These are phyloP conservation scores for Piper longum DNA, from an alignment of 164 flowering plant species.

Conservation along the genomic window DNA sequence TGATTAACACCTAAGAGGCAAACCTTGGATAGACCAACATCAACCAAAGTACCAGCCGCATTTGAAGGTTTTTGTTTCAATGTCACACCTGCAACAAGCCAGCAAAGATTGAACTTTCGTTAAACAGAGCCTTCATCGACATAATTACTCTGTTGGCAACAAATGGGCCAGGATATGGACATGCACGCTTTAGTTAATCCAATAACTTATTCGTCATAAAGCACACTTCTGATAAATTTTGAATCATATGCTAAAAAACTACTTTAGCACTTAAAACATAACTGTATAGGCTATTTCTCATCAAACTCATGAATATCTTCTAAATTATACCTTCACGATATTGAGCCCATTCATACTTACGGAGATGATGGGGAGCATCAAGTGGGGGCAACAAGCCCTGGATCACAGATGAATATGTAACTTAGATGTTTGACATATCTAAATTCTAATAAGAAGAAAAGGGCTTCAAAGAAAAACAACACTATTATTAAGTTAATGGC, in stretches of 20 bases:
- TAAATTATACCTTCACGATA: constrained; percentile 68
- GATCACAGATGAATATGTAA: constrained; percentile 7
- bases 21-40: constrained; percentile 89
- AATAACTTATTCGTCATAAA: background rate
- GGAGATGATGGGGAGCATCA: constrained; percentile 97
- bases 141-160: too few species aligned
- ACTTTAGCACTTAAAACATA: too few species aligned
- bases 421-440: background rate
- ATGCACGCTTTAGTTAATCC: background rate
- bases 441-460: background rate
- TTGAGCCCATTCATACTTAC: constrained; percentile 93
- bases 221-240: background rate
- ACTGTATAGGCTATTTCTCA: background rate
- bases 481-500: background rate
- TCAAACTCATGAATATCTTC: background rate
- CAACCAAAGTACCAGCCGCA: constrained; percentile 57
- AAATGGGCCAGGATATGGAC: background rate
- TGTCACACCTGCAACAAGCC: constrained; percentile 45
- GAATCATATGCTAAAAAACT: too few species aligned
- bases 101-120: background rate
- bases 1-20: constrained; percentile 1
- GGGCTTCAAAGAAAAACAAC: background rate
- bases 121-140: background rate
- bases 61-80: constrained; percentile 39
- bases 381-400: constrained; percentile 96